phyloP scores from a whole-genome alignment of 1,139 yeast genomes.

The Debaryomyces sp. region DNA sequence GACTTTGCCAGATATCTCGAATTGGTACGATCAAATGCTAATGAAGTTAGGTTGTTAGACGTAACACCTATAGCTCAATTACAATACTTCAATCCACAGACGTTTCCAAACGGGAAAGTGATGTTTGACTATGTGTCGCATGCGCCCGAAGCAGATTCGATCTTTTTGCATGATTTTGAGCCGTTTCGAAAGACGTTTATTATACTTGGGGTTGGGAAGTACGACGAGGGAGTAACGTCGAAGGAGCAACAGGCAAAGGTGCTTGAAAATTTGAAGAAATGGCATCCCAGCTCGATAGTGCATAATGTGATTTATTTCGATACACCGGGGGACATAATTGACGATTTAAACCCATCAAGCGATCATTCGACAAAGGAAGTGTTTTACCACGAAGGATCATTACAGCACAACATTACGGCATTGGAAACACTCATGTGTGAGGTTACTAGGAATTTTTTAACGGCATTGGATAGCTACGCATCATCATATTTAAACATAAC shows the following conservation, averaged over 20 bases:
- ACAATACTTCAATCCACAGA: constrained; percentile 75
- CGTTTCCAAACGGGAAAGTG: constrained; percentile 76
- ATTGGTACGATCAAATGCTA: constrained; percentile 45
- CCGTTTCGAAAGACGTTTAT: constrained; percentile 79
- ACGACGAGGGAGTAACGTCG: constrained; percentile 24
- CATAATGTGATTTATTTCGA: constrained; percentile 66
- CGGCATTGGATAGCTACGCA: constrained; percentile 68
- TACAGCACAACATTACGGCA: constrained; percentile 34
- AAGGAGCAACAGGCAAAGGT: constrained; percentile 7
- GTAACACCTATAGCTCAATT: constrained; percentile 65
- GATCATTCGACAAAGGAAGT: constrained; percentile 24
- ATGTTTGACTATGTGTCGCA: constrained; percentile 57
- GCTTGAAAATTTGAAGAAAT: constrained; percentile 19
- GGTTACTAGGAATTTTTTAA: constrained; percentile 63
- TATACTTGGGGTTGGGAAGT: constrained; percentile 64
- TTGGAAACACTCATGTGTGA: constrained; percentile 77
- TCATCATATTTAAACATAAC: constrained; percentile 71
- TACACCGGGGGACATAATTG: constrained; percentile 36
- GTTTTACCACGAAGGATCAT: constrained; percentile 28
- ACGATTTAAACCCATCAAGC: constrained; percentile 18
- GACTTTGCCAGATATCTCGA: constrained; percentile 52
- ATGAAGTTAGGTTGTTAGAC: constrained; percentile 74
- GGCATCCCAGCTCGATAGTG: constrained; percentile 62
- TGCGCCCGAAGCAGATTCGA: constrained; percentile 55
- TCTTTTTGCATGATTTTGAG: constrained; percentile 83